These are phyloP conservation scores for Exophiala sideris DNA, from an alignment of 2,329 filamentous ascomycete species.

Conservation along the genomic window DNA sequence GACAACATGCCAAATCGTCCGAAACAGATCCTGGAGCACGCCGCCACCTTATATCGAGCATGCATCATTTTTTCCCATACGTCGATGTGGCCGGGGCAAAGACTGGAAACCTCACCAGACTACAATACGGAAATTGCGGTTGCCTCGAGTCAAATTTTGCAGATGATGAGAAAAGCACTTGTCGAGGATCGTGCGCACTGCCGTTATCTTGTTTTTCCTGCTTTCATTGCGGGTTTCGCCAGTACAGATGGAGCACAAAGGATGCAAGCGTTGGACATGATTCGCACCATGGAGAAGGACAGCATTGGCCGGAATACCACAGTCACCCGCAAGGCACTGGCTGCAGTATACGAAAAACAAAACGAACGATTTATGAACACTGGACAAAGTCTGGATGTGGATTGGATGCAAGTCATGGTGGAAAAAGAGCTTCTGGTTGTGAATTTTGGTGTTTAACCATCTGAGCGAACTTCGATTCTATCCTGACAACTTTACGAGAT, in stretches of 20 bases:
- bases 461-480: background rate
- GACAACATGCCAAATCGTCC: constrained; percentile 36
- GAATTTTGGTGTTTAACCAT: constrained; percentile 52
- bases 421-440: constrained; percentile 48
- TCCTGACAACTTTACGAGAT: too few species aligned
- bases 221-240: constrained; percentile 54
- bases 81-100: constrained; percentile 52
- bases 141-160: constrained; percentile 45
- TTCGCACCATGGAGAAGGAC: constrained; percentile 47
- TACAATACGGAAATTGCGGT: constrained; percentile 43
- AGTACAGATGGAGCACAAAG: constrained; percentile 42
- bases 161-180: constrained; percentile 42
- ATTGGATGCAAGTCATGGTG: constrained; percentile 50
- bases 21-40: constrained; percentile 44
- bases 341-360: constrained; percentile 49
- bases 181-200: constrained; percentile 39
- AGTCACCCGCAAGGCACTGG: constrained; percentile 45
- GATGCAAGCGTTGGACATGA: constrained; percentile 46
- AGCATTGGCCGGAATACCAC: constrained; percentile 49
- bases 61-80: constrained; percentile 53
- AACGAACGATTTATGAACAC: constrained; percentile 39
- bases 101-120: constrained; percentile 37
- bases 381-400: constrained; percentile 44
- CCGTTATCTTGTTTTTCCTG: constrained; percentile 50
- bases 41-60: constrained; percentile 48